Percentiles rank a stretch among this genome's conserved stretches.
Evolutionary conservation across 202 grass and related monocot species (phyloP).

Genomic region (Panicum virgatum): DNA sequence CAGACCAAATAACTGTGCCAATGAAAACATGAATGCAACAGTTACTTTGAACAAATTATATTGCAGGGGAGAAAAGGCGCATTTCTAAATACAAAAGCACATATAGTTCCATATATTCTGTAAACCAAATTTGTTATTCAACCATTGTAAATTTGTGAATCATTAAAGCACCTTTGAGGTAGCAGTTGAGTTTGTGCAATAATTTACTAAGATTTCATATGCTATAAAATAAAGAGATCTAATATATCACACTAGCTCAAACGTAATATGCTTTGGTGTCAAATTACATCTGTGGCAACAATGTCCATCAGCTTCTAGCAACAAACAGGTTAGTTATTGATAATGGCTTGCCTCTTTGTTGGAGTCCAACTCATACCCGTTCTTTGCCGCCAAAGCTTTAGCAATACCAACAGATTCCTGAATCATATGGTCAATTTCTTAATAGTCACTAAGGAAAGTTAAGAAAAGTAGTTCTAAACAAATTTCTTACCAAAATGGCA

Average conservation of each 20-base stretch:
- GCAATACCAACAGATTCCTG: slow-evolving; percentile 99
- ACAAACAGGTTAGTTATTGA: background rate
- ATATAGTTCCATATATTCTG: background rate
- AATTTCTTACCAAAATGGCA: slow-evolving; percentile 79
- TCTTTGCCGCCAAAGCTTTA: slow-evolving; percentile 97
- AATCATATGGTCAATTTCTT: slow-evolving; percentile 36
- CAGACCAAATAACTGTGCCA: slow-evolving; percentile 85
- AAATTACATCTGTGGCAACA: background rate
- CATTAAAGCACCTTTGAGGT: background rate
- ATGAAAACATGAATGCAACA: slow-evolving; percentile 24
- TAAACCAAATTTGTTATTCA: background rate
- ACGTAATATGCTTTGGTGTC: background rate
- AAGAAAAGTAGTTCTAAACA: background rate
- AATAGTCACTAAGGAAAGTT: slow-evolving; percentile 21
- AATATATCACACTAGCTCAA: background rate
- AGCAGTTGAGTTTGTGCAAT: background rate
- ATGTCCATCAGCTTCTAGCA: background rate
- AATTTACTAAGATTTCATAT: background rate
- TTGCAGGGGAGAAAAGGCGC: background rate
- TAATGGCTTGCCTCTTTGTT: slow-evolving; percentile 81
- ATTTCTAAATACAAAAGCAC: slow-evolving; percentile 19
- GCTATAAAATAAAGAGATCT: background rate
- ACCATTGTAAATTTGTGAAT: slow-evolving; percentile 3
- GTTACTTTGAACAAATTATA: slow-evolving; percentile 25
- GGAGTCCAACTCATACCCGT: slow-evolving; percentile 96